A percentile compares a stretch with the other conserved stretches of the same genome.
Conservation (phyloP, 2,329 filamentous ascomycete genomes). For the Fusarium domesticum region DNA sequence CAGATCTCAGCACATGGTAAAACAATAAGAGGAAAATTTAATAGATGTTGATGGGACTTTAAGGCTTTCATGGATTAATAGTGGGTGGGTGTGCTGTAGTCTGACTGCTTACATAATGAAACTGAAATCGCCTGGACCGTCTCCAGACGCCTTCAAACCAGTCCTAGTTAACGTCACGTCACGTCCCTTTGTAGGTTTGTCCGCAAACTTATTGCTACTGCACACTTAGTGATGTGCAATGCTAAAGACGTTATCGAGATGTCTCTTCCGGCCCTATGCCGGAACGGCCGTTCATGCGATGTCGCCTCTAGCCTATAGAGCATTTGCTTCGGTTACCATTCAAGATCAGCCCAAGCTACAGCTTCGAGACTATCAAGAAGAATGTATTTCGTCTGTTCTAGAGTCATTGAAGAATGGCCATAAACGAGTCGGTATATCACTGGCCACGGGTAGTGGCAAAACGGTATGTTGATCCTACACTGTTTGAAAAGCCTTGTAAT, state of each 20-base stretch:
- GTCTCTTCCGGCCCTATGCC: slow-evolving; percentile 22
- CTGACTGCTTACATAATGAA: slow-evolving; percentile 22
- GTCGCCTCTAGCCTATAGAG: slow-evolving; percentile 15
- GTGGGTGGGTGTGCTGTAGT: too few species aligned
- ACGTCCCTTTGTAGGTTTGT: slow-evolving; percentile 9
- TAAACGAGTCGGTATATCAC: slow-evolving; percentile 76
- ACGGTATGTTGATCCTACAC: slow-evolving; percentile 70
- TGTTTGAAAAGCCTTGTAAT: too few species aligned
- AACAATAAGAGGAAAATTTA: background rate
- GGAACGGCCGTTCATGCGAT: slow-evolving; percentile 8
- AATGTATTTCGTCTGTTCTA: slow-evolving; percentile 82
- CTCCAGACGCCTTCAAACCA: slow-evolving; percentile 1
- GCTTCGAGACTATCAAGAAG: slow-evolving; percentile 83
- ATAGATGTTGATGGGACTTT: too few species aligned
- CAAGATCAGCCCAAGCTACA: slow-evolving; percentile 42
- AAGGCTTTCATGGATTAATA: too few species aligned
- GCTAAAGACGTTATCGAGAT: slow-evolving; percentile 32
- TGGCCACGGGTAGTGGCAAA: slow-evolving; percentile 87
- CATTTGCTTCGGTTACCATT: slow-evolving; percentile 23
- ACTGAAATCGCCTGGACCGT: background rate
- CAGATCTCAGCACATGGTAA: slow-evolving; percentile 8
- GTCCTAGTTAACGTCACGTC: too few species aligned
- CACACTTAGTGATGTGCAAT: slow-evolving; percentile 37
- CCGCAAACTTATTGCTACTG: slow-evolving; percentile 5
- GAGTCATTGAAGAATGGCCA: slow-evolving; percentile 66